These are phyloP conservation scores for Quercus glauca DNA, from an alignment of 306 rosid species.

Conservation along the genomic window DNA sequence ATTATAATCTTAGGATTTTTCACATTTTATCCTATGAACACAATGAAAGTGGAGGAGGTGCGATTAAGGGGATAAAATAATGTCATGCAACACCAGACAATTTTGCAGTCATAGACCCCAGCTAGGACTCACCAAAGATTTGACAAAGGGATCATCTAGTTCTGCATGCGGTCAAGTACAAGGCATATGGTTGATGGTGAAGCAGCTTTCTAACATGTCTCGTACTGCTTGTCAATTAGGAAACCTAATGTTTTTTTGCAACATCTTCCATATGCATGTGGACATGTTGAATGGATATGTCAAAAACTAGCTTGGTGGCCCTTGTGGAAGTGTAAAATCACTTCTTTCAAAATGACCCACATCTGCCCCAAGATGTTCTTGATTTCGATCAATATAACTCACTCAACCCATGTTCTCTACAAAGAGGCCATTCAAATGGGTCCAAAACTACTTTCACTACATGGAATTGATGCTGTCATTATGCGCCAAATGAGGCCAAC, in stretches of 20 bases:
- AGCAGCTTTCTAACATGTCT: background rate
- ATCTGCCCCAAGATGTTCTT: background rate
- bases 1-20: no score
- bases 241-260: background rate
- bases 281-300: background rate
- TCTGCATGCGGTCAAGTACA: slow-evolving; percentile 3
- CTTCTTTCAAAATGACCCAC: background rate
- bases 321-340: background rate
- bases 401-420: background rate
- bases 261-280: slow-evolving; percentile 1
- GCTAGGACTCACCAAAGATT: background rate
- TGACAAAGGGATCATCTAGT: background rate
- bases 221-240: background rate
- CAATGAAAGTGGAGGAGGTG: no score
- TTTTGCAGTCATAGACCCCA: slow-evolving; percentile 1
- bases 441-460: background rate
- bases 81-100: slow-evolving; percentile 2
- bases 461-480: background rate
- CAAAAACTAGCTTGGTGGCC: background rate
- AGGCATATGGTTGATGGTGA: background rate
- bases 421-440: background rate
- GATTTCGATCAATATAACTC: background rate
- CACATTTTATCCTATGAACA: no score
- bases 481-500: background rate
- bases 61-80: background rate